Evolutionary conservation across 345 rosid genomes (phyloP), one percentile per base, ranked within the genome.

Genomic region (Citropsis articulata): DNA sequence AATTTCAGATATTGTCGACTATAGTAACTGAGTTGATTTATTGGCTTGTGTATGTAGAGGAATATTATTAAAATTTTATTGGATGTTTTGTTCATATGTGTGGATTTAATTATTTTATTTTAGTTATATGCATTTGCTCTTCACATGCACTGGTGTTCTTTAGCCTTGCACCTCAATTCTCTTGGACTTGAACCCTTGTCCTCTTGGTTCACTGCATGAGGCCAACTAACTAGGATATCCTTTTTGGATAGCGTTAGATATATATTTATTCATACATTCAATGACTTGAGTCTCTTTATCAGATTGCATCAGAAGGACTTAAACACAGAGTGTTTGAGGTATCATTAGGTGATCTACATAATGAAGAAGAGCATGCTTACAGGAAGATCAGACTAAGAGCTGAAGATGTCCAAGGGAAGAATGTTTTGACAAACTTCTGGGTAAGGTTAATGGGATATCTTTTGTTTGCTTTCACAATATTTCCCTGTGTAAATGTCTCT

Each of bases 221-320:
- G 7, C 22, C 57, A 18, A 53, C 22, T 7, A 18, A 53, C 22
- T 53, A 53, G 22, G 57, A 19, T 53, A 18, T 53, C n/a, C 57
- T 53, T 53, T 16, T 21, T 16, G n/a, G 21, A 53, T 53, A 18
- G 21, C 1, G 22, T 16, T 16, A 5, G 40, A 18, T 33, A 33
- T 30, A 19, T 9, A 33, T 59, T 27, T 28, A 22, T 36, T 40
- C 28, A 1, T 45, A 61, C 56, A 21, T 33, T 57, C 38, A 63
- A 8, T 61, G 18, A 35, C 25, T 65, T 36, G 69, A 31, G 13
- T 19, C 21, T 64, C 27, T 24, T 38, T 80, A 22, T 48, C 79
- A 96, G 98, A 96, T 96, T 89, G 99, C 99, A 31, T 96, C 99
- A 6, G 99, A 96, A 81, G 98, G 99, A 3, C 86, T 96, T 68